phyloP scores from a whole-genome alignment of 2,329 filamentous ascomycete genomes.

The Cytospora schulzeri region DNA sequence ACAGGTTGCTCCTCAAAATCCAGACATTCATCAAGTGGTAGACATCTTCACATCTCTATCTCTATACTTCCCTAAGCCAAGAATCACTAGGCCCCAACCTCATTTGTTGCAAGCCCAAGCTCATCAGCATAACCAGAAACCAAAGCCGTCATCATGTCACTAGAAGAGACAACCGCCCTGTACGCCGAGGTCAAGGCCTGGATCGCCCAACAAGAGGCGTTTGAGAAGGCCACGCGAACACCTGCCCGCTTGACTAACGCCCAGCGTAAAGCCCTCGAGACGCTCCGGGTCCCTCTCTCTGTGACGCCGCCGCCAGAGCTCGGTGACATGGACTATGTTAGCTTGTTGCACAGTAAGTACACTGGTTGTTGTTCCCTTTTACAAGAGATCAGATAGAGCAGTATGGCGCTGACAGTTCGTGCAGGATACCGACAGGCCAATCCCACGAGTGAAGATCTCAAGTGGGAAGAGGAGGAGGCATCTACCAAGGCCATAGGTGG shows the following conservation, averaged over 20 bases:
- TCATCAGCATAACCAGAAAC: slow-evolving; percentile 2
- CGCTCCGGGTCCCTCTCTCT: slow-evolving; percentile 38
- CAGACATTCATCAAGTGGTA: neutral
- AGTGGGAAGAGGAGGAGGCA: slow-evolving; percentile 31
- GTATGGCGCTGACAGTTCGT: neutral
- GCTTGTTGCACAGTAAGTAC: slow-evolving; percentile 41
- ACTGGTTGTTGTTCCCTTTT: slow-evolving; percentile 8
- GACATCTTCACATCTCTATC: neutral
- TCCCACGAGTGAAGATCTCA: slow-evolving; percentile 13
- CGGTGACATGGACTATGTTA: slow-evolving; percentile 42
- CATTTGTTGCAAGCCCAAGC: slow-evolving; percentile 1
- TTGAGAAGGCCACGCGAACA: slow-evolving; percentile 35
- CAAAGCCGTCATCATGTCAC: slow-evolving; percentile 27
- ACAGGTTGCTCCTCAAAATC: neutral
- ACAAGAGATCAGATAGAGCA: neutral
- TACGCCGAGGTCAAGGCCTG: slow-evolving; percentile 43
- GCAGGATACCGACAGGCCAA: neutral
- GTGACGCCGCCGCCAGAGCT: slow-evolving; percentile 32
- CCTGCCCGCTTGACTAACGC: slow-evolving; percentile 42
- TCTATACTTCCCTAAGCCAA: neutral
- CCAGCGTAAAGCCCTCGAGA: slow-evolving; percentile 44
- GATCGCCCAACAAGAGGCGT: slow-evolving; percentile 44
- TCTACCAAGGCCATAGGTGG: slow-evolving; percentile 16
- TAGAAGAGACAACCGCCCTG: slow-evolving; percentile 29
- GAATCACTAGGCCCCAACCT: no score